A percentile compares a stretch with the other conserved stretches of the same genome.
Conservation (phyloP, 2,329 filamentous ascomycete species). For the Monascus ruber region DNA sequence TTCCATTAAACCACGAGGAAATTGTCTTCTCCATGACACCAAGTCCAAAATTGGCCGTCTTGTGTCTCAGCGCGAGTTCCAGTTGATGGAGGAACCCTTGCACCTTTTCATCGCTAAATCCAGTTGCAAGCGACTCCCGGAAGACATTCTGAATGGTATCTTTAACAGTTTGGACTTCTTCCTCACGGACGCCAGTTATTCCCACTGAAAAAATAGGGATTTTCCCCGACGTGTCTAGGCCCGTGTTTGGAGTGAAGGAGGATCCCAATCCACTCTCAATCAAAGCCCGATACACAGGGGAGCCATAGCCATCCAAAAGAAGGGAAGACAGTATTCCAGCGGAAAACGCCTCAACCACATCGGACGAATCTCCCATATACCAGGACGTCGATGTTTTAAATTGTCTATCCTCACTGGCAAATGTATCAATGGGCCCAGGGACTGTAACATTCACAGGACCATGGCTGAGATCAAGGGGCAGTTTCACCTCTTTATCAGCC, state of each 20-base stretch:
- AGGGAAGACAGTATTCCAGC: constrained; percentile 71
- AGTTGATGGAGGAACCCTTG: constrained; percentile 89
- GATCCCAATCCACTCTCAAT: constrained; percentile 84
- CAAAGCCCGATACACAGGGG: constrained; percentile 77
- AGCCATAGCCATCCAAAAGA: constrained; percentile 88
- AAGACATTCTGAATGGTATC: constrained; percentile 62
- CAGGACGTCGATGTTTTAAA: constrained; percentile 91
- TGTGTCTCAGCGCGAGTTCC: constrained; percentile 88
- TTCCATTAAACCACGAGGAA: constrained; percentile 89
- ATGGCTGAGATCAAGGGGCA: constrained; percentile 57
- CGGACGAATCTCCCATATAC: constrained; percentile 71
- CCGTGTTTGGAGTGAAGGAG: constrained; percentile 90
- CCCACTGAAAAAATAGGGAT: constrained; percentile 81
- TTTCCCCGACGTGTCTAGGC: constrained; percentile 70
- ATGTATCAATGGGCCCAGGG: constrained; percentile 70
- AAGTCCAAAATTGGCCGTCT: constrained; percentile 91
- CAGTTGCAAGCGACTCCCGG: constrained; percentile 55
- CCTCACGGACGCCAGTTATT: constrained; percentile 74
- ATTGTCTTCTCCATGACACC: constrained; percentile 78
- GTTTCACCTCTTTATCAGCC: constrained; percentile 61
- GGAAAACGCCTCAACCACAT: constrained; percentile 82
- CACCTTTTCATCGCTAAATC: constrained; percentile 83
- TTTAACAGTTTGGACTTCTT: constrained; percentile 67
- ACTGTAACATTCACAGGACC: constrained; percentile 61
- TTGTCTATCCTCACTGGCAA: constrained; percentile 76